Base-by-base conservation (phyloP, 305 asterid species). In the Euphrasia arctica region DNA sequence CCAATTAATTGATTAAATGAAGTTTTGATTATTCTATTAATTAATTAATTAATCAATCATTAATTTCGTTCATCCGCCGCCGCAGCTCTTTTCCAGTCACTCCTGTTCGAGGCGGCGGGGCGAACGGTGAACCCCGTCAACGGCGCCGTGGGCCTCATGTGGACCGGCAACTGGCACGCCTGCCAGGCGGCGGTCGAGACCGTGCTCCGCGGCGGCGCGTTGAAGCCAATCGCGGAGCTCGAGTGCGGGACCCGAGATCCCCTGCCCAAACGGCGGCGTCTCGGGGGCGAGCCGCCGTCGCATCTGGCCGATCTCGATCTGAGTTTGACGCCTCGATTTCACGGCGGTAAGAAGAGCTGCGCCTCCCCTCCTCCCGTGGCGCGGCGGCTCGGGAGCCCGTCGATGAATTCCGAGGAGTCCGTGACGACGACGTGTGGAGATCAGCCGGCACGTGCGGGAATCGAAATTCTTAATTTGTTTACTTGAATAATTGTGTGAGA, bases 391-490 rank as follows among this genome's bases (percentile, higher is more conserved):
- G 89, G 80, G 7, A 88, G 92, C 54, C 91, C 96, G 0, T 86
- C 95, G 0, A 77, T 81, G 90, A 83, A 84, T 67, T 91, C 97
- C 0, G 94, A 86, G 27, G 96, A 81, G 67, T 91, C 96, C 2
- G 88, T 58, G 60, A 84, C 83, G 12, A 91, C 95, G 0, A 78
- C 86, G 11, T 71, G 77, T 29, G 85, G 87, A 32, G 86, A 79
- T 73, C 88, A 74, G 31, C 68, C 65, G 2, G 72, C 72, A 31
- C 72, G n/a, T 39, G n/a, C 48, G 76, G 74, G 58, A 54, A 77
- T 75, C 34, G 83, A 77, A 72, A 82, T 88, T 27, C 83, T 90
- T 11, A 83, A 75, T 70, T 74, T 90, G 84, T 90, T 90, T 71
- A 75, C 72, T 71, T 82, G 75, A 71, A 18, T 18, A 18, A 18